Base-by-base conservation (phyloP, 352 stramenopile genomes). In the Phytopythium vexans region DNA sequence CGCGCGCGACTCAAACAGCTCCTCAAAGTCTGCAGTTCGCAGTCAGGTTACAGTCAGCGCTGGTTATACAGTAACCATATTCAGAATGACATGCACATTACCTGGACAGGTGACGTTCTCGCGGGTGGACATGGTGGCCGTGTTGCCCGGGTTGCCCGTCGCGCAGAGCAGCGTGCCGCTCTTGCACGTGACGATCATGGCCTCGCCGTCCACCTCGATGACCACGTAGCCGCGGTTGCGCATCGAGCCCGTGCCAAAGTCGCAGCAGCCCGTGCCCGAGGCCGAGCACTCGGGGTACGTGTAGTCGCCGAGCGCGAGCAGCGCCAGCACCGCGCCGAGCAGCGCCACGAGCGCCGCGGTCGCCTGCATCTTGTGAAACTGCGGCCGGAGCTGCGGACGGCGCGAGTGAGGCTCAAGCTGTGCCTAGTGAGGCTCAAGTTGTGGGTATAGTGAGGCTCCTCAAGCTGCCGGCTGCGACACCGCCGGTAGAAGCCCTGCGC, bases 181-280 rank as follows among this genome's bases (percentile, higher is more conserved):
- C 38, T 62, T 69, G 66, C 80, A 90, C 32, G 80, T 90, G 61
- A 90, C 70, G 45, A 84, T 74, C 50, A 79, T 77, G 49, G 75
- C 73, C 36, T 68, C 64, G 9, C 70, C 69, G 41, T 73, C 56
- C 40, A 86, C 32, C 37, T 54, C 49, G 38, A 83, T 54, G 33
- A 88, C 70, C 9, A 83, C 58, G 63, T 85, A 88, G 32, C 80
- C 80, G 32, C 65, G 80, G 57, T 77, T 74, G 41, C 62, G 68
- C 80, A 90, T 90, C 38, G 57, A 68, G 16, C 66, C 66, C 35
- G 56, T 70, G 54, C 71, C 73, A 36, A 85, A 83, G 35, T 61
- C 49, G 58, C 77, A 90, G 65, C 80, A 88, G 52, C 68, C 73
- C 35, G 67, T 67, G 38, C 58, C 74, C 37, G 65, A 62, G 2